These are phyloP conservation scores for Trichoderma asperellum DNA, from an alignment of 2,329 filamentous ascomycete species.

Conservation along the genomic window DNA sequence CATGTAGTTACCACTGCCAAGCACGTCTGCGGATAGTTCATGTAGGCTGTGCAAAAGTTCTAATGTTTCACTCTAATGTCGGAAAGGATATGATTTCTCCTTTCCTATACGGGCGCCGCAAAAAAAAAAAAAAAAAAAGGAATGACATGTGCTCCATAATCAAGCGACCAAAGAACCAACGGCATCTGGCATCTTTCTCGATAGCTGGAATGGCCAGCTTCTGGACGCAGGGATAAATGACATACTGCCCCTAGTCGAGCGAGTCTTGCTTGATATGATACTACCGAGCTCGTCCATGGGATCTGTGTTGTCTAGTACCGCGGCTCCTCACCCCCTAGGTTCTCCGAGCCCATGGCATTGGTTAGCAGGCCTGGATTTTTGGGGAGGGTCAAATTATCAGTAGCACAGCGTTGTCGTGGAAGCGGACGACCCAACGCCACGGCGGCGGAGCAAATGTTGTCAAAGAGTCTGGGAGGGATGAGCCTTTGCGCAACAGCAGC, in stretches of 20 bases:
- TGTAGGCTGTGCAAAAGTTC: neutral
- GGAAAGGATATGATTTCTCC: slow-evolving; percentile 5
- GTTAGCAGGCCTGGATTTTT: neutral
- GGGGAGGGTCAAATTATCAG: neutral
- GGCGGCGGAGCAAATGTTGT: slow-evolving; percentile 1
- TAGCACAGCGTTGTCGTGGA: slow-evolving; percentile 10
- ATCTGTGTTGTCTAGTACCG: neutral
- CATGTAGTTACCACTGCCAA: neutral
- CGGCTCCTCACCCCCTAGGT: neutral
- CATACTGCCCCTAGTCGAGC: neutral
- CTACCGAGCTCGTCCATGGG: neutral
- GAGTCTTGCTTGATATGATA: neutral
- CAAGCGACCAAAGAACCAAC: neutral
- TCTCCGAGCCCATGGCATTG: slow-evolving; percentile 5
- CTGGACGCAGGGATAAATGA: neutral
- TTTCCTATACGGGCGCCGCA: neutral
- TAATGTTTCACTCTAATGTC: slow-evolving; percentile 5
- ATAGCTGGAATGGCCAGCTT: neutral
- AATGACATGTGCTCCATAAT: neutral
- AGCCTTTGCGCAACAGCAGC: neutral
- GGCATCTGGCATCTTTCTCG: neutral
- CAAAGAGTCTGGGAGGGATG: slow-evolving; percentile 4
- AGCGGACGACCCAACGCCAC: slow-evolving; percentile 5
- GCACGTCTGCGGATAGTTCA: neutral
- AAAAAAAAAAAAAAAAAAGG: neutral